Evolutionary conservation across 2,329 filamentous ascomycete species (phyloP), one percentile per base, ranked within the genome.

Genomic region (Phaeosphaeriaceae sp.): DNA sequence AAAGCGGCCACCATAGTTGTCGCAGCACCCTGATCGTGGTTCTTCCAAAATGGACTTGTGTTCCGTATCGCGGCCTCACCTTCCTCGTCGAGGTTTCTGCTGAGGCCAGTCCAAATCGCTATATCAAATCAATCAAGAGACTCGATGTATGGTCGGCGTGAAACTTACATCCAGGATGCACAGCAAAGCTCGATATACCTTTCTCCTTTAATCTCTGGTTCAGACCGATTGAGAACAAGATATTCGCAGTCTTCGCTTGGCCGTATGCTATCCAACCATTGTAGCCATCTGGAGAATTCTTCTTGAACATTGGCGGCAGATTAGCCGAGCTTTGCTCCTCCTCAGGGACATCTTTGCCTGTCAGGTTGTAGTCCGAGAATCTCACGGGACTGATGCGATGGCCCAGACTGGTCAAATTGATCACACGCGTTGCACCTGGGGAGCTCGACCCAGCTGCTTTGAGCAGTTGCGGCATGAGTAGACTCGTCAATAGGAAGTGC

Each of bases 331-430:
- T 66, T 32, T 65, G 60, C 52, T 76, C 72, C 43, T 72, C 69
- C n/a, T 61, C 55, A 6, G 70, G 71, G 1, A 73, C 59, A n/a
- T 69, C 63, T 17, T 68, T 69, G 3, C 67, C 69, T 47, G 71
- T 67, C 51, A 82, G 78, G 22, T 79, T 80, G 55, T 78, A 79
- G 62, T 84, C 80, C 46, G 81, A 78, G 64, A 84, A 84, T 1
- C 79, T 65, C 2, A 76, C 52, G 1, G 70, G 69, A 32, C 70
- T 73, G 3, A 75, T 50, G 5, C 67, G 54, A 51, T 75, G 71
- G 0, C 73, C 73, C 1, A 72, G 30, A n/a, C 69, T 73, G 10
- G 70, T 74, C 10, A 77, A 51, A 42, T 72, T 75, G 24, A 77
- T 54, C 0, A 77, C 63, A 2, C 73, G 68, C 3, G 67, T 71